These are phyloP conservation scores for Backusella macrospora DNA, from an alignment of 192 early-diverging fungal species.

Conservation along the genomic window DNA sequence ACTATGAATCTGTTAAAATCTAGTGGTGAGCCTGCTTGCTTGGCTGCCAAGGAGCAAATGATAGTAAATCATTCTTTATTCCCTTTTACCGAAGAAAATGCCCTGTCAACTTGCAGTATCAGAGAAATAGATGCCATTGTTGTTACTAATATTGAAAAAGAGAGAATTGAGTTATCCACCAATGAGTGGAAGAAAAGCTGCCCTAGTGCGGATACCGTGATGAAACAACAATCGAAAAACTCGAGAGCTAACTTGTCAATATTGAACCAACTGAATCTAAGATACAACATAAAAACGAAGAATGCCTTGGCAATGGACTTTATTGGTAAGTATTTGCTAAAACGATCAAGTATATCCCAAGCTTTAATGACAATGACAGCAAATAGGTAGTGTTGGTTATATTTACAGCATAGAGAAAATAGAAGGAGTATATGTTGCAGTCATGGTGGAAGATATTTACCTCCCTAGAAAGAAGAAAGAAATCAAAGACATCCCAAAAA, in stretches of 20 bases:
- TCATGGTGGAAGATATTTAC: neutral
- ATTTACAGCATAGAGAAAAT: neutral
- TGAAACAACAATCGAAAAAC: slow-evolving; percentile 8
- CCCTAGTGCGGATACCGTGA: neutral
- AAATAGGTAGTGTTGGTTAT: neutral
- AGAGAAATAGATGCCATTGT: neutral
- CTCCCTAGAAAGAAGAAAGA: neutral
- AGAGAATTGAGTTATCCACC: neutral
- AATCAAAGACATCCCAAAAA: neutral
- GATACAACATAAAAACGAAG: slow-evolving; percentile 14
- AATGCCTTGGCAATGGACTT: neutral
- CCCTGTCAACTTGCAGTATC: neutral
- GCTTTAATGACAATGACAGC: slow-evolving; percentile 4
- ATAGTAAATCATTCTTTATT: neutral
- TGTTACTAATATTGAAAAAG: neutral
- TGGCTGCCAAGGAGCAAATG: neutral
- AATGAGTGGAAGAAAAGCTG: neutral
- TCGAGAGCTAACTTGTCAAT: slow-evolving; percentile 1
- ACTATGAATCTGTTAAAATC: slow-evolving; percentile 14
- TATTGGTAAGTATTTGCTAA: slow-evolving; percentile 14
- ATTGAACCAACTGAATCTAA: slow-evolving; percentile 5
- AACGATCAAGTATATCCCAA: slow-evolving; percentile 2
- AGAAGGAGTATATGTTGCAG: slow-evolving; percentile 9
- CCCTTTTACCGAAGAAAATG: neutral
- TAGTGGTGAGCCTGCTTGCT: slow-evolving; percentile 13